phyloP scores from a whole-genome alignment of 441 rosid species.

The Populus hybrid region DNA sequence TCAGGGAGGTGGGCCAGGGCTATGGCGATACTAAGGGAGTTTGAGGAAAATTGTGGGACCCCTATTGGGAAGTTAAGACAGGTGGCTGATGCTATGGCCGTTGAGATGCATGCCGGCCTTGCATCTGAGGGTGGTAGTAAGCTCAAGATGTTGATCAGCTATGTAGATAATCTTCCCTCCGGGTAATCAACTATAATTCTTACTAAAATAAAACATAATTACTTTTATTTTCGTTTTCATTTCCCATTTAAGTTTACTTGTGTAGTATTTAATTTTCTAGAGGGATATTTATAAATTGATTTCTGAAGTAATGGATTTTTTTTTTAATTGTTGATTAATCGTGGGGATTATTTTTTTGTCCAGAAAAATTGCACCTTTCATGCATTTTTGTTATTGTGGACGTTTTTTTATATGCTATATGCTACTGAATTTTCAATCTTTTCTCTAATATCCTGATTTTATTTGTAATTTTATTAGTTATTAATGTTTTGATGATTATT shows the following conservation, averaged over 20 bases:
- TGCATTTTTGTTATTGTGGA: not conserved
- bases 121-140: conserved; percentile 93
- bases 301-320: too few relatives aligned
- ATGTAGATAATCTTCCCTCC: conserved; percentile 88
- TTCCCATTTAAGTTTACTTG: not conserved
- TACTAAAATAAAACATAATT: too few relatives aligned
- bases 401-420: too few relatives aligned
- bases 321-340: too few relatives aligned
- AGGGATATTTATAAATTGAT: not conserved
- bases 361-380: not conserved
- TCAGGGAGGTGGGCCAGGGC: conserved; percentile 63
- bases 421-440: too few relatives aligned
- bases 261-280: not conserved
- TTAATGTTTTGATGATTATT: too few relatives aligned
- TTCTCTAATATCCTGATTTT: too few relatives aligned
- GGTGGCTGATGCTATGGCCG: conserved; percentile 93
- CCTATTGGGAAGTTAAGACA: conserved; percentile 67
- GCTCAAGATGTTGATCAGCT: conserved; percentile 98
- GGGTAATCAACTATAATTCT: conserved; percentile 43
- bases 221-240: too few relatives aligned
- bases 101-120: conserved; percentile 97
- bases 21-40: conserved; percentile 60
- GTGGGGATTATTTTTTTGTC: not conserved
- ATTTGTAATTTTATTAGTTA: too few relatives aligned
- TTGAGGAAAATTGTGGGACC: conserved; percentile 74